A percentile compares a stretch with the other conserved stretches of the same genome.
Conservation (phyloP, 305 asterid species). For the Fraxinus nigra region DNA sequence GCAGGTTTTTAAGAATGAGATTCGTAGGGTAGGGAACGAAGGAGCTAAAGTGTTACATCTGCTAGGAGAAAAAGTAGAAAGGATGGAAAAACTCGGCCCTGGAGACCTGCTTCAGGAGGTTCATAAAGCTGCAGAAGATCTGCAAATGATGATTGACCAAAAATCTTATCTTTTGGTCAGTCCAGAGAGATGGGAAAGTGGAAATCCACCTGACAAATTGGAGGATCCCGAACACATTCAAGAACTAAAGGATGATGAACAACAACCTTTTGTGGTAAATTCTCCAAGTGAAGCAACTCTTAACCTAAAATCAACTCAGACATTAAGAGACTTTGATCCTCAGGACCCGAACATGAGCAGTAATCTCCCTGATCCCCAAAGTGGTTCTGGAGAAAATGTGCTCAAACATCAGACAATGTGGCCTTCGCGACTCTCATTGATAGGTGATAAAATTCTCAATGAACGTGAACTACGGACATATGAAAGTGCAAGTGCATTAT, state of each 20-base stretch:
- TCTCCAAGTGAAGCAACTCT: constrained; percentile 41
- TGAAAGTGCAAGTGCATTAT: constrained; percentile 89
- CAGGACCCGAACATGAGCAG: constrained; percentile 43
- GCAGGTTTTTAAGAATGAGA: constrained; percentile 59
- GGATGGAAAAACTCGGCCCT: constrained; percentile 74
- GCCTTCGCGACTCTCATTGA: constrained; percentile 81
- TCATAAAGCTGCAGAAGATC: constrained; percentile 80
- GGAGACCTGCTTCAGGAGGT: constrained; percentile 60
- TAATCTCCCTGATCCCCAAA: constrained; percentile 46
- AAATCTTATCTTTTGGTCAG: constrained; percentile 81
- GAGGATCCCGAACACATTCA: constrained; percentile 55
- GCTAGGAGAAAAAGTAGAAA: constrained; percentile 79
- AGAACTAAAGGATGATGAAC: constrained; percentile 63
- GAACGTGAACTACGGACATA: constrained; percentile 78
- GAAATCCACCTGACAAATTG: constrained; percentile 43
- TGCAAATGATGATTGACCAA: constrained; percentile 75
- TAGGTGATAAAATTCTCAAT: constrained; percentile 59
- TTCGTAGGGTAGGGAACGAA: constrained; percentile 71
- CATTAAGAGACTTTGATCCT: constrained; percentile 38
- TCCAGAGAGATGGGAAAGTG: constrained; percentile 69
- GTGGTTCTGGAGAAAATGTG: constrained; percentile 59
- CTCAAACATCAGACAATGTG: constrained; percentile 70
- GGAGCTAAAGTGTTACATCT: constrained; percentile 68
- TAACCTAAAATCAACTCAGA: constrained; percentile 43
- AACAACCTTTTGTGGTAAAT: constrained; percentile 38